A percentile compares a stretch with the other conserved stretches of the same genome.
Evolutionary conservation across 257 asterid species (phyloP).

Genomic region (Solanum infundibuliforme): DNA sequence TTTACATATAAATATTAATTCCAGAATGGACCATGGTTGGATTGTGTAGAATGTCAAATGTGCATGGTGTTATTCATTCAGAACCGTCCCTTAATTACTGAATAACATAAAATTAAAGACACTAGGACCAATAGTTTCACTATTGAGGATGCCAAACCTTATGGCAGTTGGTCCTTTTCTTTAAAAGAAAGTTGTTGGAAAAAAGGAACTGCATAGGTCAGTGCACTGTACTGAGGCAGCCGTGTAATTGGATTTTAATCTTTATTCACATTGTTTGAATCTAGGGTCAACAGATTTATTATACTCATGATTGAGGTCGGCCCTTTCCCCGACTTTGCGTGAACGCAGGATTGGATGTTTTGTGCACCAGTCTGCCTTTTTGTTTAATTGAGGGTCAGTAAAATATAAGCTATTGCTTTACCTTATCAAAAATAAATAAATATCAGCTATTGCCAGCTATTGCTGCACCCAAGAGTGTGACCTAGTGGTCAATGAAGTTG

Average conservation of each 20-base stretch:
- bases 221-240: background rate
- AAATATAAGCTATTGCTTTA: background rate
- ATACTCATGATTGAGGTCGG: background rate
- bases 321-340: background rate
- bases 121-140: background rate
- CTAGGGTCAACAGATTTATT: background rate
- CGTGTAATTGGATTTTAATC: background rate
- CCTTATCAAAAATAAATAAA: background rate
- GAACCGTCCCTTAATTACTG: background rate
- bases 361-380: background rate
- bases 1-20: background rate
- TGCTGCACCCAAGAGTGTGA: background rate
- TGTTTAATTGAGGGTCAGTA: background rate
- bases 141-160: background rate
- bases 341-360: background rate
- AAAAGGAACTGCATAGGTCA: background rate
- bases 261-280: background rate
- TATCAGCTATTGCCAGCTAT: background rate
- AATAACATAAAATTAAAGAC: background rate
- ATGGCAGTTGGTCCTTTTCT: background rate
- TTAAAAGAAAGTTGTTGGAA: background rate
- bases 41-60: background rate
- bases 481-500: background rate
- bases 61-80: background rate
- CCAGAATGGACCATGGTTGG: background rate